These are phyloP conservation scores for Fusarium continuum DNA, from an alignment of 2,329 filamentous ascomycete species.

Conservation along the genomic window DNA sequence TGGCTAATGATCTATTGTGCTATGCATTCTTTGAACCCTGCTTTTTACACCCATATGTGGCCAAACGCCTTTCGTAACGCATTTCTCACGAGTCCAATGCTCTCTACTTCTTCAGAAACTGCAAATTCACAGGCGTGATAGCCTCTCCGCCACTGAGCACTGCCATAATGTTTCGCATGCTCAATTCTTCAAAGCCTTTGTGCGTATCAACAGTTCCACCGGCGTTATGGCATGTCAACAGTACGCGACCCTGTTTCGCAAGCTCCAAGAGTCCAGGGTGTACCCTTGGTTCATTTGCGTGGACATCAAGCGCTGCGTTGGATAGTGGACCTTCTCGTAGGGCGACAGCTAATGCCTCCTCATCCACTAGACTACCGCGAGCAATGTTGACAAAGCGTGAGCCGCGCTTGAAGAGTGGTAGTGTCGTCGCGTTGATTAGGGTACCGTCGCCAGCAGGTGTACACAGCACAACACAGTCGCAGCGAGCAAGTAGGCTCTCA, in stretches of 20 bases:
- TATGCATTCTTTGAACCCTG: neutral
- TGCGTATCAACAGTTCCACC: slow-evolving; percentile 73
- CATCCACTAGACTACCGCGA: slow-evolving; percentile 70
- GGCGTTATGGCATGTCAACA: slow-evolving; percentile 74
- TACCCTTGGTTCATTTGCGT: slow-evolving; percentile 67
- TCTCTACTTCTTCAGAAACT: slow-evolving; percentile 54
- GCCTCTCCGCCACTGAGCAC: slow-evolving; percentile 62
- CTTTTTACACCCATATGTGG: neutral
- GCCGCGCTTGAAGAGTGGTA: slow-evolving; percentile 63
- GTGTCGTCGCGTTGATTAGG: slow-evolving; percentile 58
- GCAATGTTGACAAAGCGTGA: slow-evolving; percentile 72
- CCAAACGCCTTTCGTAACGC: slow-evolving; percentile 7
- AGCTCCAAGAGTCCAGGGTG: slow-evolving; percentile 56
- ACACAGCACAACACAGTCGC: slow-evolving; percentile 71
- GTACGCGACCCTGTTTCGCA: slow-evolving; percentile 55
- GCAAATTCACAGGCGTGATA: slow-evolving; percentile 70
- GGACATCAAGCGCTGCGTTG: slow-evolving; percentile 70
- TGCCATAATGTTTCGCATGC: slow-evolving; percentile 72
- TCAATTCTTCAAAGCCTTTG: slow-evolving; percentile 71
- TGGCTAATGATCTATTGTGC: neutral
- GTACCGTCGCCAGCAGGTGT: slow-evolving; percentile 59
- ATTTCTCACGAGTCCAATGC: no score
- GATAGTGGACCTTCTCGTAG: slow-evolving; percentile 61
- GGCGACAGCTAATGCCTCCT: slow-evolving; percentile 68
- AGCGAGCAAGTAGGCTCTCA: slow-evolving; percentile 58